Conservation (phyloP, 148 eudicot genomes). For the Pharnaceum exiguum region DNA sequence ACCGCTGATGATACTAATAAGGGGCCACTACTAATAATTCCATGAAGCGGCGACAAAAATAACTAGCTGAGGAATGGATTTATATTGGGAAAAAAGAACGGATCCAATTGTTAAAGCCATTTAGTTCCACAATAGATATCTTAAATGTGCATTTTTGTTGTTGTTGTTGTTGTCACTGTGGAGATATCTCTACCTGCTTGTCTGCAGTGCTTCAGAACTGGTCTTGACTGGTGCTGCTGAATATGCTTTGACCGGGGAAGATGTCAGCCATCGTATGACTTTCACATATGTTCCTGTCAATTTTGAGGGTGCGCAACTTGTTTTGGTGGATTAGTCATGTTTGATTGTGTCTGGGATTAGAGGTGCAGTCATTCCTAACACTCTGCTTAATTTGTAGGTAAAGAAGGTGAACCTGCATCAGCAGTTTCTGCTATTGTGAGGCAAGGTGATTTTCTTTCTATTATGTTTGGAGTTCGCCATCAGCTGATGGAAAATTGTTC, state of each 20-base stretch:
- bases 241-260: conserved; percentile 68
- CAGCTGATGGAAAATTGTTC: too few species aligned
- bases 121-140: background rate
- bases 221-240: conserved; percentile 77
- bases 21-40: too few species aligned
- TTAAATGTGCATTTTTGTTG: background rate
- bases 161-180: too few species aligned
- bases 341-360: background rate
- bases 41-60: too few species aligned
- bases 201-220: conserved; percentile 56
- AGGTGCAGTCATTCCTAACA: conserved; percentile 1
- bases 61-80: too few species aligned
- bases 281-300: conserved; percentile 81
- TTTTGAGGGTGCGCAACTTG: conserved; percentile 65
- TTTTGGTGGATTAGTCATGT: conserved; percentile 5
- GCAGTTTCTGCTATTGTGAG: conserved; percentile 54
- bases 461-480: background rate
- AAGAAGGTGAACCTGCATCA: conserved; percentile 76
- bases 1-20: too few species aligned
- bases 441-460: conserved; percentile 48
- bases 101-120: too few species aligned
- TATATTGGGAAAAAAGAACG: too few species aligned
- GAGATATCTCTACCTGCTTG: background rate
- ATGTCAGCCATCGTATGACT: conserved; percentile 65
- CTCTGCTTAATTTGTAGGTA: conserved; percentile 52